Base-by-base conservation (phyloP, 2,329 filamentous ascomycete genomes). In the Penicillium sp. region DNA sequence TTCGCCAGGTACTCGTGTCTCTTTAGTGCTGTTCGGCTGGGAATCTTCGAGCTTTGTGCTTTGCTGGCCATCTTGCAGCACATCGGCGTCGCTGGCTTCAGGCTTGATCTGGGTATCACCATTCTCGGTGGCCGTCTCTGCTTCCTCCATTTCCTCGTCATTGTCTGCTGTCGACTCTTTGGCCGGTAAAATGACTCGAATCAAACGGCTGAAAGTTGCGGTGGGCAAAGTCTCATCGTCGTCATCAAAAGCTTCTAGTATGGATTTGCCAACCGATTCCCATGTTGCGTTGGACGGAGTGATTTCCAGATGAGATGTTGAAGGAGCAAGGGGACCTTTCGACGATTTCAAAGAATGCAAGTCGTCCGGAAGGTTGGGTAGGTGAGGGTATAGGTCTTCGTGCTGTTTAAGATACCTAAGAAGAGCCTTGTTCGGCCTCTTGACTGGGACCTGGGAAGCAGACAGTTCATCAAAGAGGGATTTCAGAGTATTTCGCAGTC, bases 391-490 rank as follows among this genome's bases (percentile, higher is more conserved):
- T 1, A 80, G 78, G 63, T 84, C 81, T 32, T 82, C 71, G 34
- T 79, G 78, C 40, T 74, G 75, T 60, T 77, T 80, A n/a, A 86
- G 66, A 23, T 77, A 72, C 37, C 73, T 75, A 10, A 80, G 76
- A 10, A 85, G 70, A 40, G 77, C 75, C 55, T 79, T 80, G 54
- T 78, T 80, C 54, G 78, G 75, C 21, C 73, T 72, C 33, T 77
- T 77, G 3, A 79, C 62, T 3, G 81, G 80, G 4, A 77, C 67
- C 59, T 83, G 80, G 33, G 77, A 68, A 20, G 80, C 65, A 8
- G 83, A 84, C 12, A 86, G 67, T 34, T 74, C 75, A 64, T 87
- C 84, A 48, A 81, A 71, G 3, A 87, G 65, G 21, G 75, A 72
- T 18, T 66, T 62, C 2, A 85, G 69, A 1, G 84, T 71, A 43